Evolutionary conservation across 371 early-diverging fungal genomes (phyloP).

Genomic region (Mortierella sp.): DNA sequence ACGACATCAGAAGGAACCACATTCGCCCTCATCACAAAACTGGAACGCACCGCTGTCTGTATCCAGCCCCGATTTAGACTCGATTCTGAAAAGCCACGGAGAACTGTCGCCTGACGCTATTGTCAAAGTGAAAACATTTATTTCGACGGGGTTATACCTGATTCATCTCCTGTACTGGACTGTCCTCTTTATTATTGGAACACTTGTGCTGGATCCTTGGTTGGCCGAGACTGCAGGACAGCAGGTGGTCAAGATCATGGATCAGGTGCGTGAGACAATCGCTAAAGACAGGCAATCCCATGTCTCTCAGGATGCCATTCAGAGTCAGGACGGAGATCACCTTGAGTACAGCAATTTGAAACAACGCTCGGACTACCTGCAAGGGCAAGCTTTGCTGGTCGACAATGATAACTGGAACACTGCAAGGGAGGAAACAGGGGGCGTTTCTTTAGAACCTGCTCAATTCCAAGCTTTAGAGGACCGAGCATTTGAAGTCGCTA

Average conservation of each 20-base stretch:
- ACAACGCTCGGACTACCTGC: too few relatives aligned
- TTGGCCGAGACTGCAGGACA: slow-evolving; percentile 56
- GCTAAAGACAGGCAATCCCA: slow-evolving; percentile 10
- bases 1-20: background rate
- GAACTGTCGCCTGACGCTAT: slow-evolving; percentile 34
- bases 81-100: slow-evolving; percentile 17
- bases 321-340: too few relatives aligned
- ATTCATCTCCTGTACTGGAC: slow-evolving; percentile 59
- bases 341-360: too few relatives aligned
- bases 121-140: slow-evolving; percentile 37
- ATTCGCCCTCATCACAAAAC: background rate
- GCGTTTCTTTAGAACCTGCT: background rate
- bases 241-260: slow-evolving; percentile 56
- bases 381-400: too few relatives aligned
- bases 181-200: slow-evolving; percentile 53
- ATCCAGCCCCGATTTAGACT: slow-evolving; percentile 30
- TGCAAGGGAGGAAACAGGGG: background rate
- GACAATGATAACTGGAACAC: too few relatives aligned
- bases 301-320: background rate
- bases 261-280: slow-evolving; percentile 36
- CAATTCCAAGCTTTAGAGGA: slow-evolving; percentile 32
- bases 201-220: slow-evolving; percentile 55
- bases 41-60: slow-evolving; percentile 16
- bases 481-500: slow-evolving; percentile 38
- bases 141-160: slow-evolving; percentile 44